Percentiles rank a stretch among this genome's conserved stretches.
Evolutionary conservation across 805 yeast species (phyloP).

Genomic region (Kuraishia molischiana): DNA sequence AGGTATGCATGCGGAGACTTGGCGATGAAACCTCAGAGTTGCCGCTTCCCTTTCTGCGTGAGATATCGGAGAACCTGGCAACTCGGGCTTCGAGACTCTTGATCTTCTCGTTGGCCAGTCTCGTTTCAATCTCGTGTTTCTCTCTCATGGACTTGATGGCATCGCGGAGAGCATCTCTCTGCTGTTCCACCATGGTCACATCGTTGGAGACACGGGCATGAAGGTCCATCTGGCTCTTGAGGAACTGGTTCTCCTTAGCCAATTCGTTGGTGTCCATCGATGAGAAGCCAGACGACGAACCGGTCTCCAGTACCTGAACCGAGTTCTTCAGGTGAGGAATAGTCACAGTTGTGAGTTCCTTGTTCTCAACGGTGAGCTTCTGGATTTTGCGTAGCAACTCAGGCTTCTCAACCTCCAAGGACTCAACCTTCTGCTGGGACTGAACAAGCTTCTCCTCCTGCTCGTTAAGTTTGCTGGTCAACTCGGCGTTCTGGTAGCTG

Average conservation of each 20-base stretch:
- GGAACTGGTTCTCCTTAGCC: conserved; percentile 46
- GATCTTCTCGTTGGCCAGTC: conserved; percentile 15
- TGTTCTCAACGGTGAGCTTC: conserved; percentile 28
- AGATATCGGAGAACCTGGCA: conserved; percentile 9
- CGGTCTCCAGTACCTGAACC: conserved; percentile 16
- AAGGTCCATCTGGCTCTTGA: not conserved
- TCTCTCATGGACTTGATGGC: conserved; percentile 18
- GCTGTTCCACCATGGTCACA: conserved; percentile 14
- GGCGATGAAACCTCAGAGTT: conserved; percentile 8
- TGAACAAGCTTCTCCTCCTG: conserved; percentile 40
- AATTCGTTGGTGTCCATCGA: conserved; percentile 14
- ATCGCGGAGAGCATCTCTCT: conserved; percentile 20
- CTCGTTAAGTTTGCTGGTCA: conserved; percentile 34
- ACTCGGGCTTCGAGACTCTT: conserved; percentile 12
- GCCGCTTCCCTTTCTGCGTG: conserved; percentile 4
- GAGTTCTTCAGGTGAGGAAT: conserved; percentile 38
- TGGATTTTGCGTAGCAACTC: conserved; percentile 28
- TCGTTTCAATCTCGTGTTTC: conserved; percentile 15
- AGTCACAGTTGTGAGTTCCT: conserved; percentile 28
- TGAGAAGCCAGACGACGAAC: not conserved
- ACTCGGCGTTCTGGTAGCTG: conserved; percentile 43
- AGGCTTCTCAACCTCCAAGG: conserved; percentile 23
- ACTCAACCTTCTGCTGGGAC: conserved; percentile 34
- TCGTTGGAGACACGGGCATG: conserved; percentile 1
- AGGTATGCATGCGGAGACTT: conserved; percentile 8